Conservation (phyloP, 805 yeast genomes). For the Saccharomycopsis sp. region DNA sequence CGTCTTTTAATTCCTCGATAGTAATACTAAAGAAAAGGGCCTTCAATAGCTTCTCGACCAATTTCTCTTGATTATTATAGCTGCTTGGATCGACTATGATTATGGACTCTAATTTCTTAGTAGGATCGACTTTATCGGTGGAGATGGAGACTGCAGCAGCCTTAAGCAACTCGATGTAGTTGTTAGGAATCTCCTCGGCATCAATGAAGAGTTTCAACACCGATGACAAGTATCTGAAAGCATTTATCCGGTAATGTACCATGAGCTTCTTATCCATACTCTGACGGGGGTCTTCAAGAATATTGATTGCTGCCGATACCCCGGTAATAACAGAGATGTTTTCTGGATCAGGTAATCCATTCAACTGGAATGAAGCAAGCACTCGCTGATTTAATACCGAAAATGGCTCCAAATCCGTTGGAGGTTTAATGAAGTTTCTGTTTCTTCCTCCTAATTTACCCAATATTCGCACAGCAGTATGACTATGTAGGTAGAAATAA, state of each 20-base stretch:
- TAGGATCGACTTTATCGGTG: slow-evolving; percentile 31
- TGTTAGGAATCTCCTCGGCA: slow-evolving; percentile 34
- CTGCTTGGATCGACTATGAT: slow-evolving; percentile 42
- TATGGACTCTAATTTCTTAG: slow-evolving; percentile 35
- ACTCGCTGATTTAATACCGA: slow-evolving; percentile 57
- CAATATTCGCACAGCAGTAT: slow-evolving; percentile 83
- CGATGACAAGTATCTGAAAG: slow-evolving; percentile 65
- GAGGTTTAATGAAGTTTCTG: slow-evolving; percentile 74
- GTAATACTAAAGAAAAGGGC: slow-evolving; percentile 72
- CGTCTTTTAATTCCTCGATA: slow-evolving; percentile 61
- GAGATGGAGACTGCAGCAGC: slow-evolving; percentile 39
- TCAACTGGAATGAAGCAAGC: slow-evolving; percentile 62
- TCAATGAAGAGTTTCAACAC: slow-evolving; percentile 62
- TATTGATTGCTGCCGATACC: slow-evolving; percentile 66
- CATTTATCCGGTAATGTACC: slow-evolving; percentile 65
- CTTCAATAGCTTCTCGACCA: slow-evolving; percentile 59
- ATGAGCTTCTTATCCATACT: slow-evolving; percentile 25
- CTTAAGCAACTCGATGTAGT: slow-evolving; percentile 38
- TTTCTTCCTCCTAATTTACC: slow-evolving; percentile 97
- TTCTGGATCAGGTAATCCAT: slow-evolving; percentile 57
- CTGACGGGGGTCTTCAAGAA: slow-evolving; percentile 58
- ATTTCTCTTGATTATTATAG: slow-evolving; percentile 55
- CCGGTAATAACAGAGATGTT: slow-evolving; percentile 83
- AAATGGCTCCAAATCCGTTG: slow-evolving; percentile 49
- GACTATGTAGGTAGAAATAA: slow-evolving; percentile 90